Percentiles rank a stretch among this genome's conserved stretches.
Conservation (phyloP, 164 flowering plant genomes). For the Macadamia integrifolia region DNA sequence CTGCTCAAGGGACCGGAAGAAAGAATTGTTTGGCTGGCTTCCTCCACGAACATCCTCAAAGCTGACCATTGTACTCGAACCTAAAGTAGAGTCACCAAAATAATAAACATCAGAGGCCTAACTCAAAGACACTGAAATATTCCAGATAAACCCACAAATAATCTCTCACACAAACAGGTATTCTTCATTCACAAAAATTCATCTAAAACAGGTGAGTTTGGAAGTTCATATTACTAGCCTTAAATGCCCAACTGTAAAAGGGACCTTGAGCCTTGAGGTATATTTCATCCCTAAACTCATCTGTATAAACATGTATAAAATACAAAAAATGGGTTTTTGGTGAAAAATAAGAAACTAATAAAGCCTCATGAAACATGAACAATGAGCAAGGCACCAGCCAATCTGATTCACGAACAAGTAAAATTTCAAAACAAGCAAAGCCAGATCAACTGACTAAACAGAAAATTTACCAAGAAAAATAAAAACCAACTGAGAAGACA, state of each 20-base stretch:
- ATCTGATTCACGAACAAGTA: not conserved
- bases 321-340: too few species aligned
- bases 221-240: too few species aligned
- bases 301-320: too few species aligned
- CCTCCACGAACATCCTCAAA: slow-evolving; percentile 35
- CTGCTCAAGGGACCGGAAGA: slow-evolving; percentile 41
- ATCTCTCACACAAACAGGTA: too few species aligned
- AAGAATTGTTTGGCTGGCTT: slow-evolving; percentile 31
- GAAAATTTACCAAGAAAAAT: too few species aligned
- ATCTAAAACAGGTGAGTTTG: too few species aligned
- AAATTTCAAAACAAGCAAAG: not conserved
- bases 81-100: slow-evolving; percentile 26
- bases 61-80: slow-evolving; percentile 58
- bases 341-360: not conserved
- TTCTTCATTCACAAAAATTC: too few species aligned
- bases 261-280: too few species aligned
- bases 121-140: not conserved
- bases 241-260: too few species aligned
- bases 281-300: too few species aligned
- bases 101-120: not conserved
- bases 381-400: not conserved
- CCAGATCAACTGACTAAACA: not conserved
- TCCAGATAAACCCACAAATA: too few species aligned
- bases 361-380: not conserved
- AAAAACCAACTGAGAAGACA: too few species aligned